Conservation (phyloP, 495 filamentous ascomycete species). For the Astrocystis sublimbata region DNA sequence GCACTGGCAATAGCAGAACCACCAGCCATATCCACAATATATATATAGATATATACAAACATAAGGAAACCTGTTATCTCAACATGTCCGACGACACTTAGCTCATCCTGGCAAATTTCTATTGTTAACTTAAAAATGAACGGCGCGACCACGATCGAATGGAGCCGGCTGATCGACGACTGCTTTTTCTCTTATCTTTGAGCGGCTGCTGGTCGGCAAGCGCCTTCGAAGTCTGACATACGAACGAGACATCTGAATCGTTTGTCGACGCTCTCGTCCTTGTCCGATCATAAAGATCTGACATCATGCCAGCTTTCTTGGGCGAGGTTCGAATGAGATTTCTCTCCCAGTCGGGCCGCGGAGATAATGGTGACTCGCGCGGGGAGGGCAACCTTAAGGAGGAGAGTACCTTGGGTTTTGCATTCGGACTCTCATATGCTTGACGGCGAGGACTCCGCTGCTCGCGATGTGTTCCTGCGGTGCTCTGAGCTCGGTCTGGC, state of each 20-base stretch:
- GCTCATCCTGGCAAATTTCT: not conserved
- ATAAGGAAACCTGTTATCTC: too few species aligned
- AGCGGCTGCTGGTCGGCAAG: not conserved
- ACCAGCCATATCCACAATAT: too few species aligned
- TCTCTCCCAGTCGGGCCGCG: not conserved
- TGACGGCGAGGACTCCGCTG: not conserved
- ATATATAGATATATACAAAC: too few species aligned
- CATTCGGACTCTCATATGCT: not conserved
- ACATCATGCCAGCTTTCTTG: not conserved
- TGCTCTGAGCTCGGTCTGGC: not conserved
- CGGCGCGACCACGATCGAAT: not conserved
- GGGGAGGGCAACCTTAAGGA: not conserved
- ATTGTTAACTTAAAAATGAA: not conserved
- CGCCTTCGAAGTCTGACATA: constrained; percentile 5
- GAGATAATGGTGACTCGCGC: not conserved
- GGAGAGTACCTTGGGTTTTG: not conserved
- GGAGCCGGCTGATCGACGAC: not conserved
- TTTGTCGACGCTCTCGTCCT: not conserved
- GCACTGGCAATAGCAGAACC: too few species aligned
- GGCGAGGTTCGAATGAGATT: not conserved
- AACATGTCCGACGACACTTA: too few species aligned
- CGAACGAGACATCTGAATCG: constrained; percentile 17
- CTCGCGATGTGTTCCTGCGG: not conserved
- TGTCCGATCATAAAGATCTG: not conserved
- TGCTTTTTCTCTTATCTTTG: not conserved